Evolutionary conservation across 495 filamentous ascomycete genomes (phyloP).

Genomic region (Durotheca rogersii): DNA sequence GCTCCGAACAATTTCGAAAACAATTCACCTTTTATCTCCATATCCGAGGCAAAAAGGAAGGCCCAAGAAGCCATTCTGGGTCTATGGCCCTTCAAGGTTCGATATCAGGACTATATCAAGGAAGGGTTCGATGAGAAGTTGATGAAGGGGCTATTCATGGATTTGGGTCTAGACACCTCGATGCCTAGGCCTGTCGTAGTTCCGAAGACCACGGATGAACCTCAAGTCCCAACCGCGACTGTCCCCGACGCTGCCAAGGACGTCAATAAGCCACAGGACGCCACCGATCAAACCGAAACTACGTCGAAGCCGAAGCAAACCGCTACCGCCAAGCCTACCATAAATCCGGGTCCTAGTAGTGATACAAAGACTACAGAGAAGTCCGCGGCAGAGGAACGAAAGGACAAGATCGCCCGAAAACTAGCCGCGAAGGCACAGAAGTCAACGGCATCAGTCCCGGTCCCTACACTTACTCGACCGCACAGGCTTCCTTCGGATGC

Average conservation of each 20-base stretch:
- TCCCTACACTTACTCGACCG: constrained; percentile 23
- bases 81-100: constrained; percentile 63
- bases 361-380: constrained; percentile 39
- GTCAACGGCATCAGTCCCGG: constrained; percentile 25
- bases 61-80: constrained; percentile 68
- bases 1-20: neutral
- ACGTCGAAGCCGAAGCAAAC: constrained; percentile 10
- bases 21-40: constrained; percentile 17
- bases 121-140: constrained; percentile 68
- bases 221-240: neutral
- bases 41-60: constrained; percentile 60
- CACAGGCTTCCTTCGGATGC: constrained; percentile 12
- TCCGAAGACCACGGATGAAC: constrained; percentile 3
- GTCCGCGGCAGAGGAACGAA: constrained; percentile 61
- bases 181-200: constrained; percentile 29
- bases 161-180: constrained; percentile 57
- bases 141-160: constrained; percentile 63
- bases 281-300: neutral
- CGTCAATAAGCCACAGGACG: constrained; percentile 6
- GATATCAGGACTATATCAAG: constrained; percentile 65
- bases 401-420: constrained; percentile 73
- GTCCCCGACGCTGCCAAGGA: neutral
- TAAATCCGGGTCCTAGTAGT: constrained; percentile 9
- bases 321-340: constrained; percentile 1
- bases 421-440: constrained; percentile 58